phyloP scores from a whole-genome alignment of 176 grass and related monocot genomes.

The Dendrocalamus sinicus region DNA sequence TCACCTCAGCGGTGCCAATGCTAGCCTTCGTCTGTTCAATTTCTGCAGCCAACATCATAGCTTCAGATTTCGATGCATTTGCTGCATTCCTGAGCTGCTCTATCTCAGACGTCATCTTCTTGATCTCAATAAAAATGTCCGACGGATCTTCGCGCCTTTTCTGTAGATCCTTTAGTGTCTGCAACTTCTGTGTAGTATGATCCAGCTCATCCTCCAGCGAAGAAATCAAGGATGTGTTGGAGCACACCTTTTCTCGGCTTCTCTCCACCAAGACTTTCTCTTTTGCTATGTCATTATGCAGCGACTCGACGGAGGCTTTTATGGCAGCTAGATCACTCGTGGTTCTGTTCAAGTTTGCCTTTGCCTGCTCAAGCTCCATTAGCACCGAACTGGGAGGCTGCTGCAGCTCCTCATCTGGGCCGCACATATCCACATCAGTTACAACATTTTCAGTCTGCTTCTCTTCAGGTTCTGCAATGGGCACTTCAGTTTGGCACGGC shows the following conservation, averaged over 20 bases:
- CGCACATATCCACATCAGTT: neutral
- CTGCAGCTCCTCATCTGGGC: neutral
- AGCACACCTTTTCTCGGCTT: conserved; percentile 54
- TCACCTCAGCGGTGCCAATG: conserved; percentile 73
- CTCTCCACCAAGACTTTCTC: conserved; percentile 65
- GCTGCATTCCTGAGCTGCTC: conserved; percentile 58
- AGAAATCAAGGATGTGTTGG: conserved; percentile 49
- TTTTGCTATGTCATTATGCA: conserved; percentile 57
- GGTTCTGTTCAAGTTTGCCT: conserved; percentile 64
- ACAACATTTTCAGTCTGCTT: neutral
- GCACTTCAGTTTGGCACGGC: neutral
- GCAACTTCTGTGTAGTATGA: conserved; percentile 53
- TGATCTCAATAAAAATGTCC: conserved; percentile 60
- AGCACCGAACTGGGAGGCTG: conserved; percentile 43
- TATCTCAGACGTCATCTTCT: conserved; percentile 67
- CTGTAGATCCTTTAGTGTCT: conserved; percentile 47
- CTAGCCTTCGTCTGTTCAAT: conserved; percentile 74
- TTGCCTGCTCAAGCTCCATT: conserved; percentile 67
- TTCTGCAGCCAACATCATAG: conserved; percentile 56
- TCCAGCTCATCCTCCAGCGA: conserved; percentile 66
- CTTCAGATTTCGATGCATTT: conserved; percentile 61
- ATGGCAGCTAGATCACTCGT: conserved; percentile 62
- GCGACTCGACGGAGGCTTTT: conserved; percentile 47
- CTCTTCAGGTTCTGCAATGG: neutral
- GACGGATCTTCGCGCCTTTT: conserved; percentile 40